phyloP scores from a whole-genome alignment of 2,329 filamentous ascomycete genomes.

The Thermothelomyces thermophilus region DNA sequence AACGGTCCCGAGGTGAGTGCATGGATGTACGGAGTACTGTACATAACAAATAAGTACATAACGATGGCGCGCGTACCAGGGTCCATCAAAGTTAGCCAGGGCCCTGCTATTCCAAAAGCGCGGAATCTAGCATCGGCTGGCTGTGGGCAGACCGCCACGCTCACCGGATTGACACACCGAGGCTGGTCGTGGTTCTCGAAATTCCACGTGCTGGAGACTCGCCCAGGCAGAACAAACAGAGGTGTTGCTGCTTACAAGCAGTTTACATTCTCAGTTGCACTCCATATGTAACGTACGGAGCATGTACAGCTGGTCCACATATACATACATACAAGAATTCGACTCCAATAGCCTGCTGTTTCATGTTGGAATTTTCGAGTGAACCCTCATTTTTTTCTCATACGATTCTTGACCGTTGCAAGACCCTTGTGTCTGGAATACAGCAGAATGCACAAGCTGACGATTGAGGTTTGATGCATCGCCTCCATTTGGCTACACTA shows the following conservation, averaged over 20 bases:
- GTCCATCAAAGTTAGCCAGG: conserved; percentile 2
- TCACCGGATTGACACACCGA: conserved; percentile 12
- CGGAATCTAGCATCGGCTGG: conserved; percentile 4
- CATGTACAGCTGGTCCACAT: too few relatives aligned
- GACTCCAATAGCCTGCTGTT: not conserved
- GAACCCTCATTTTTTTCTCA: not conserved
- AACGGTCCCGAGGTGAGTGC: too few relatives aligned
- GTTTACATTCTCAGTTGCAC: too few relatives aligned
- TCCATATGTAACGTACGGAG: too few relatives aligned
- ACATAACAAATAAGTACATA: conserved; percentile 19
- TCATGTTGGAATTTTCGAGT: not conserved
- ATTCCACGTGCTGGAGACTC: conserved; percentile 5
- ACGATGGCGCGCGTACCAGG: conserved; percentile 1
- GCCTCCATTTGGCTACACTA: not conserved
- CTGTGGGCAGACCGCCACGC: conserved; percentile 11
- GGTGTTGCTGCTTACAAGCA: not conserved
- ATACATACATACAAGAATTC: too few relatives aligned
- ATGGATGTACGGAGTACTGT: too few relatives aligned
- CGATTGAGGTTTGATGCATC: not conserved
- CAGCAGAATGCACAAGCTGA: conserved; percentile 4
- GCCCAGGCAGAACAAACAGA: not conserved
- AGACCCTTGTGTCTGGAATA: not conserved
- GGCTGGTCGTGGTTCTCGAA: not conserved
- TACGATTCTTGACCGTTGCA: not conserved
- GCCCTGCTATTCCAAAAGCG: conserved; percentile 4